Evolutionary conservation across 2,329 filamentous ascomycete species (phyloP).

Genomic region (Elsinoe ampelina): DNA sequence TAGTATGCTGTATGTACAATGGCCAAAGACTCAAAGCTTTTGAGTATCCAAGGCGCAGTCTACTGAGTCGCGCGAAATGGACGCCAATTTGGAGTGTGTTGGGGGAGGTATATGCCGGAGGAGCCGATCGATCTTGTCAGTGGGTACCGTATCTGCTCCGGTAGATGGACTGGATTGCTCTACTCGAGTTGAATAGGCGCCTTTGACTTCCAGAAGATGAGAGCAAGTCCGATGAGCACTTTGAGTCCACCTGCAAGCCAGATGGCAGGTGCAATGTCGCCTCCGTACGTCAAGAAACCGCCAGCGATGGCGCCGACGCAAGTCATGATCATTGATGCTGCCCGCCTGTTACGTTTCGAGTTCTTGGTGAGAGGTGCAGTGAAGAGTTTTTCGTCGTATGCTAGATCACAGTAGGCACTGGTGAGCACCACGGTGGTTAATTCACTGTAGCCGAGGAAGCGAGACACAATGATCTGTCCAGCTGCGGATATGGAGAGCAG

Average conservation of each 20-base stretch:
- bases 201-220: constrained; percentile 31
- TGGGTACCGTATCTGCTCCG: not conserved
- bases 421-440: constrained; percentile 73
- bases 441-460: constrained; percentile 59
- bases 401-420: constrained; percentile 72
- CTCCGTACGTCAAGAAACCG: constrained; percentile 45
- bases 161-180: not conserved
- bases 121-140: too few species aligned
- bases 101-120: not conserved
- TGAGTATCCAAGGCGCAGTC: not conserved
- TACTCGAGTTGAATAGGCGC: not conserved
- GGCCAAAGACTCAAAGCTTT: not conserved
- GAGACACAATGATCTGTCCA: constrained; percentile 66
- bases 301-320: constrained; percentile 46
- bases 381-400: constrained; percentile 53
- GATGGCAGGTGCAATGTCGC: constrained; percentile 40
- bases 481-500: constrained; percentile 68
- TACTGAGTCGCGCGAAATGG: not conserved
- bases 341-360: constrained; percentile 45
- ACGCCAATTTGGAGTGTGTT: not conserved
- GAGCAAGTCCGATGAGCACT: constrained; percentile 29
- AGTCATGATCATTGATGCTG: constrained; percentile 43
- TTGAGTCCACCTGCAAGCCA: constrained; percentile 40
- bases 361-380: constrained; percentile 32
- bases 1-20: not conserved